These are phyloP conservation scores for Pythium plurisporium DNA, from an alignment of 352 stramenopile species.

Conservation along the genomic window DNA sequence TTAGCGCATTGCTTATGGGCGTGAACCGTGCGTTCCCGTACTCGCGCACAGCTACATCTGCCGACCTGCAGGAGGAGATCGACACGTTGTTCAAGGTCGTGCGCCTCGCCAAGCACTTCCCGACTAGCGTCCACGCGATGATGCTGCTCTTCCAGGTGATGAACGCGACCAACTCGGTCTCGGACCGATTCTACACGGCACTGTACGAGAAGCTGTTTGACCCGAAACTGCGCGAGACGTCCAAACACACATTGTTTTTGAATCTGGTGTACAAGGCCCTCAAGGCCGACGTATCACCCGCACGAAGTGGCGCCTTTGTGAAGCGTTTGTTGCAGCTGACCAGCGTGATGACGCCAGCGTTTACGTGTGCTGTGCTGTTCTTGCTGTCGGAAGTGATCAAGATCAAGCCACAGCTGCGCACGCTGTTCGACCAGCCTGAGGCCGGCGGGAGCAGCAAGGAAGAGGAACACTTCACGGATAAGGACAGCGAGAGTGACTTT, in stretches of 20 bases:
- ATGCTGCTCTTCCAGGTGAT: conserved; percentile 95
- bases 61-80: conserved; percentile 70
- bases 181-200: conserved; percentile 96
- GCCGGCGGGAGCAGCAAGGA: conserved; percentile 17
- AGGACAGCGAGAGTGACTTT: conserved; percentile 28
- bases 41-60: conserved; percentile 55
- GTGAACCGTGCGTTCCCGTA: conserved; percentile 99
- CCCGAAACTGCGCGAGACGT: conserved; percentile 85
- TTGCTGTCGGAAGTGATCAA: conserved; percentile 94
- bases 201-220: conserved; percentile 96
- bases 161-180: conserved; percentile 82
- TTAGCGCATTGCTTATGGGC: conserved; percentile 94
- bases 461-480: conserved; percentile 48
- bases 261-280: conserved; percentile 98
- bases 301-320: conserved; percentile 87
- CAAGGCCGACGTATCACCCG: conserved; percentile 89
- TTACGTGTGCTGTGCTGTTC: conserved; percentile 93
- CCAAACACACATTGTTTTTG: conserved; percentile 95
- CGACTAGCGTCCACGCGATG: conserved; percentile 95
- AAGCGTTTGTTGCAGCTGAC: conserved; percentile 92
- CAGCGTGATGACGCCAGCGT: conserved; percentile 75
- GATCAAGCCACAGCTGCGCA: conserved; percentile 69
- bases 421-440: conserved; percentile 67
- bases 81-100: conserved; percentile 81
- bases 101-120: conserved; percentile 76